Base-by-base conservation (phyloP, 2,329 filamentous ascomycete species). In the Chalara sp. region DNA sequence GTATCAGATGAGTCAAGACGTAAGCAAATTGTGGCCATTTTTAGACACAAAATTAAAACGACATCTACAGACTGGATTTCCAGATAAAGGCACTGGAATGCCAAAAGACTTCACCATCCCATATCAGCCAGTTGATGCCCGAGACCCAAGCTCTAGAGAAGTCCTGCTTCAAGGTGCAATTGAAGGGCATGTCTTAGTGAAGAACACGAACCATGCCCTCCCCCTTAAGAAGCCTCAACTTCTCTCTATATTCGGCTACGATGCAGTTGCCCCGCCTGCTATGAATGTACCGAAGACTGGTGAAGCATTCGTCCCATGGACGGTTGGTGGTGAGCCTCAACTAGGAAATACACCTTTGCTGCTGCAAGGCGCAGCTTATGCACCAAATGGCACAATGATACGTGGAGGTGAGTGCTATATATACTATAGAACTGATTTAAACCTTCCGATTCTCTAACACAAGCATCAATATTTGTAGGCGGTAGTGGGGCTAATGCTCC, bases 121-220 rank as follows among this genome's bases (percentile, higher is more conserved):
- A 2, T 81, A 84, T 53, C 56, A 60, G 0, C 67, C 75, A 21
- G 68, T 84, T 6, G 76, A 84, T 56, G 81, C 74, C 2, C 70
- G 77, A 28, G 76, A 84, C 60, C 63, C 71, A 10, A 66, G 71
- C 6, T 70, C 75, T 2, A 73, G 74, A 6, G 63, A 70, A 0
- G 72, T 73, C 0, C 63, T 81, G 0, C 61, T 81, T 0, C 69
- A 79, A n/a, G 46, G 46, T 76, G 78, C 80, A 1, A 67, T 83
- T 6, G 80, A 84, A 58, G 80, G 82, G 5, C 79, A 83, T 51
- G 81, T 84, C 1, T 70, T 84, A 0, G 72, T 84, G 13, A 84
- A 84, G 63, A 84, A 85, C 61, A 66, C 61, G 40, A 75, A 76
- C 39, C 70, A 68, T n/a, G 67, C 76, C 0, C 69, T 84, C 0